These are phyloP conservation scores for Penicillium hesseltinei DNA, from an alignment of 2,329 filamentous ascomycete species.

Conservation along the genomic window DNA sequence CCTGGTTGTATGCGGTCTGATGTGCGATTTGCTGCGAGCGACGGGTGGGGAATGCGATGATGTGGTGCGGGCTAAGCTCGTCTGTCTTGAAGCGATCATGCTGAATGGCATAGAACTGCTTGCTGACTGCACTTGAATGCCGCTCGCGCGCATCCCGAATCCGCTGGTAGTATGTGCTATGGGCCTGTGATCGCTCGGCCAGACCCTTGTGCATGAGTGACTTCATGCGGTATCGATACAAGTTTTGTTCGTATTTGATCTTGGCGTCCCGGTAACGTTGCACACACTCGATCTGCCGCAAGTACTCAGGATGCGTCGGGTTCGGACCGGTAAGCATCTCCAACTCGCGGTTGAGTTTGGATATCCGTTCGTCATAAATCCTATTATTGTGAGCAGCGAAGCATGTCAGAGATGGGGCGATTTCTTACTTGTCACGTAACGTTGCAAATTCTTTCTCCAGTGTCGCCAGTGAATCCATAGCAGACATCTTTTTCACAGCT, in stretches of 20 bases:
- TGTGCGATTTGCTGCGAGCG: conserved; percentile 76
- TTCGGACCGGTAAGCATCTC: conserved; percentile 58
- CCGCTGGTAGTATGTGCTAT: conserved; percentile 86
- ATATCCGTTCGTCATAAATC: conserved; percentile 83
- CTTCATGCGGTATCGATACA: conserved; percentile 70
- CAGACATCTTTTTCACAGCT: conserved; percentile 77
- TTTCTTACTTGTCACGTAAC: conserved; percentile 64
- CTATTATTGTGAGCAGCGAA: conserved; percentile 47
- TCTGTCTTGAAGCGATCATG: conserved; percentile 77
- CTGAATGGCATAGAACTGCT: conserved; percentile 91
- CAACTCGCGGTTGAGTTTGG: conserved; percentile 70
- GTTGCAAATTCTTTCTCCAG: conserved; percentile 87
- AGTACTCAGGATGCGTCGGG: conserved; percentile 80
- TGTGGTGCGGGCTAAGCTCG: conserved; percentile 76
- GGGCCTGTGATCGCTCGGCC: conserved; percentile 78
- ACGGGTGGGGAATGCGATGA: conserved; percentile 74
- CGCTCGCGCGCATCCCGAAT: conserved; percentile 79
- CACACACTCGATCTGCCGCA: conserved; percentile 85
- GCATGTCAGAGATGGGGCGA: background rate
- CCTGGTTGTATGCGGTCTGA: conserved; percentile 88
- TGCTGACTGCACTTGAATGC: conserved; percentile 75
- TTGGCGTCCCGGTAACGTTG: conserved; percentile 79
- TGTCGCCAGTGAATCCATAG: conserved; percentile 72
- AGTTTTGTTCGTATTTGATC: conserved; percentile 69
- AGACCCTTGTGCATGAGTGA: conserved; percentile 72